Evolutionary conservation across 768 basidiomycete species (phyloP), one percentile per base, ranked within the genome.

Genomic region (Leccinum subtestaceum): DNA sequence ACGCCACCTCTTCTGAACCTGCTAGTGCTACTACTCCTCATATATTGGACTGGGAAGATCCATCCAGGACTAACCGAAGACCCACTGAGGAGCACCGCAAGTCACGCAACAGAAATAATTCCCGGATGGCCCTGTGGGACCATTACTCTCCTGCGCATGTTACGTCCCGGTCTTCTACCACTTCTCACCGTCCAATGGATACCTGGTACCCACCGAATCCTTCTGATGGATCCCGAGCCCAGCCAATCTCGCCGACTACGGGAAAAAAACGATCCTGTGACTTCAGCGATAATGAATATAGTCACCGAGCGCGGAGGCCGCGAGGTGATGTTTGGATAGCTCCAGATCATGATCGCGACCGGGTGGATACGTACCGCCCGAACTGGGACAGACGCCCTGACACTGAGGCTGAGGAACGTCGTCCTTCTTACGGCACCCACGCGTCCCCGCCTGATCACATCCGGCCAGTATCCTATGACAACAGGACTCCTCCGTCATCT

Each of bases 241-340:
- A 71, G 45, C 53, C 57, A 11, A 60, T 63, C 31, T 61, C 66
- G 2, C 66, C 68, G 4, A 55, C 23, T 10, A 23, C 32, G 2
- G 63, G 63, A 34, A 68, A 45, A 43, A 72, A 72, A 49, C 62
- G 72, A 38, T 55, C 63, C 32, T 49, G 38, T 5, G 71, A 74
- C 36, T 56, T 50, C 12, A 46, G 31, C 32, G 62, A 72, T n/a
- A 60, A 59, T 54, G 68, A 73, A 9, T 32, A 64, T 31, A 49
- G 45, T 43, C 62, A 52, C 46, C 62, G 68, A 54, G 60, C 48
- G 1, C 70, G 72, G 21, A 72, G 63, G 52, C 65, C 57, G 13
- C 69, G 72, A 36, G 58, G 27, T 31, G 62, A 70, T 60, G 29
- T 11, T 29, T 65, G 68, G 71, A 27, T 32, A 5, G 53, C 66